These are phyloP conservation scores for Rhizopogon vinicolor DNA, from an alignment of 768 basidiomycete genomes.

Conservation along the genomic window DNA sequence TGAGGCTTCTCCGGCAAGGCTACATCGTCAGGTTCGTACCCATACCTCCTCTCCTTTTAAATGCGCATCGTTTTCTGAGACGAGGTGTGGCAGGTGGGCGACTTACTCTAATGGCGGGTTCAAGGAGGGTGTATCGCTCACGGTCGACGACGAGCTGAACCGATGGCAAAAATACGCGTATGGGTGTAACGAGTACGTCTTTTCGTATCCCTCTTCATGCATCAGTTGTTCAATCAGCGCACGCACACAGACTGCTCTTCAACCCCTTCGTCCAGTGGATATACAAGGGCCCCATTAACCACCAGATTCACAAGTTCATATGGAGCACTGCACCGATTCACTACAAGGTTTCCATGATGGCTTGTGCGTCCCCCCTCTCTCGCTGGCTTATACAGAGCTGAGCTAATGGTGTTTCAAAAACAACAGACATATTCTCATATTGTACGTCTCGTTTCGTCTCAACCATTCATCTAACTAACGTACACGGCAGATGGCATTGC, in stretches of 20 bases:
- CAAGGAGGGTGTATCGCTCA: conserved; percentile 89
- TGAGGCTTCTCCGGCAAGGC: conserved; percentile 52
- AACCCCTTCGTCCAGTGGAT: conserved; percentile 80
- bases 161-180: conserved; percentile 90
- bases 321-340: conserved; percentile 78
- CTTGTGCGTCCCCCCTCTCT: conserved; percentile 33
- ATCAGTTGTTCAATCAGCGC: conserved; percentile 30
- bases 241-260: conserved; percentile 77
- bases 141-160: conserved; percentile 87
- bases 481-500: conserved; percentile 46
- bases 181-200: conserved; percentile 52
- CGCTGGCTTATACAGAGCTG: not conserved
- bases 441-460: conserved; percentile 29
- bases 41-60: not conserved
- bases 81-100: conserved; percentile 46
- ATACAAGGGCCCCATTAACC: conserved; percentile 75
- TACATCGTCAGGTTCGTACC: conserved; percentile 57
- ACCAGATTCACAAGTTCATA: conserved; percentile 70
- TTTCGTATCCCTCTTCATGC: not conserved
- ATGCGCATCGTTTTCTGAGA: conserved; percentile 1
- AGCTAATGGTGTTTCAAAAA: too few species aligned
- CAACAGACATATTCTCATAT: conserved; percentile 46
- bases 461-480: not conserved
- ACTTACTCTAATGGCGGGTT: conserved; percentile 83
- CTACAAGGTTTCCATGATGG: conserved; percentile 68